Percentiles rank a stretch among this genome's conserved stretches.
Conservation (phyloP, 2,329 filamentous ascomycete genomes). For the Aspergillus nomiae region DNA sequence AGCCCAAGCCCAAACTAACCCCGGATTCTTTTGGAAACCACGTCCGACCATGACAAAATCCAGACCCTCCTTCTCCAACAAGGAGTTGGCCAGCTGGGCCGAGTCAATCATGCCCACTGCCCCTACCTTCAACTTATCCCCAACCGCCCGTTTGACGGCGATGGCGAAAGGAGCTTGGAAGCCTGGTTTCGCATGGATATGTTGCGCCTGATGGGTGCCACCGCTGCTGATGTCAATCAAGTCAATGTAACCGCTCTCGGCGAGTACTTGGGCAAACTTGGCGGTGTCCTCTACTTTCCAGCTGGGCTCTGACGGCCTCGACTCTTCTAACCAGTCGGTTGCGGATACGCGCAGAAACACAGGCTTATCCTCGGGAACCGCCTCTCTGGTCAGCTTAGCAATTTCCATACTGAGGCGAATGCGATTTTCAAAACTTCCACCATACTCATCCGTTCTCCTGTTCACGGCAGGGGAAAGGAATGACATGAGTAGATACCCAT, state of each 20-base stretch:
- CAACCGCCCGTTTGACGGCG: constrained; percentile 69
- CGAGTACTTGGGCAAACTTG: constrained; percentile 66
- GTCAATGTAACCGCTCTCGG: constrained; percentile 70
- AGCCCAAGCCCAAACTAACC: constrained; percentile 72
- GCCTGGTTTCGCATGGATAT: constrained; percentile 54
- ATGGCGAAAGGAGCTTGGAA: constrained; percentile 76
- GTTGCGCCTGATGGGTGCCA: constrained; percentile 26
- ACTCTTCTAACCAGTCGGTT: constrained; percentile 71
- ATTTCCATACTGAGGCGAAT: constrained; percentile 68
- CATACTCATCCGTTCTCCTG: constrained; percentile 62
- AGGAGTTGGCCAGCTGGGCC: constrained; percentile 67
- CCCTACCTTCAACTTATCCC: constrained; percentile 69
- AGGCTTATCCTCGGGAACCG: constrained; percentile 68
- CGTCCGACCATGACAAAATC: constrained; percentile 74
- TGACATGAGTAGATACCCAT: constrained; percentile 72
- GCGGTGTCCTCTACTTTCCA: constrained; percentile 71
- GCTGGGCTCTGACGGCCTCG: constrained; percentile 57
- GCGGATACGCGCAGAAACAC: constrained; percentile 71
- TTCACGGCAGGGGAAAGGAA: constrained; percentile 72
- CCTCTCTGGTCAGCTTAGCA: constrained; percentile 61
- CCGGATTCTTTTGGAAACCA: constrained; percentile 80
- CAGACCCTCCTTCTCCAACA: constrained; percentile 54
- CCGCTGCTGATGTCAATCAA: constrained; percentile 73
- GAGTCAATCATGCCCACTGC: constrained; percentile 74
- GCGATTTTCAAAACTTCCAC: constrained; percentile 62